Evolutionary conservation across 805 yeast species (phyloP).

Genomic region (Cyberlindnera euphorbiiphila): DNA sequence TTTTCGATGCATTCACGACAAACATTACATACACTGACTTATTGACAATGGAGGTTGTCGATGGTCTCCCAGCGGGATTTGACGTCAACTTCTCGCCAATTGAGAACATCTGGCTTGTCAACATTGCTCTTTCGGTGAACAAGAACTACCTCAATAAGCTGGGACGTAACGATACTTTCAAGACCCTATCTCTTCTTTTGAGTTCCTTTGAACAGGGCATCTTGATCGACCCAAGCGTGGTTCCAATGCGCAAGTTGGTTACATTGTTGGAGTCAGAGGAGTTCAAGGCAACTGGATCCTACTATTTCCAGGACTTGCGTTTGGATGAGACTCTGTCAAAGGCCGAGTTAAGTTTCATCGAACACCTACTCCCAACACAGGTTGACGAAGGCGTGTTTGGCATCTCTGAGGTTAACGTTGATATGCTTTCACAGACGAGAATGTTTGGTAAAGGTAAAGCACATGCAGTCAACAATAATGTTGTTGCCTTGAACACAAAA

Average conservation of each 20-base stretch:
- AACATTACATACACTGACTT: slow-evolving; percentile 7
- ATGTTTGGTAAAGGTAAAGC: slow-evolving; percentile 30
- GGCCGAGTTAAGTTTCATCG: slow-evolving; percentile 8
- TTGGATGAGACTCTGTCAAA: slow-evolving; percentile 4
- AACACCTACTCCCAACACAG: slow-evolving; percentile 15
- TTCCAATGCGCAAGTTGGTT: slow-evolving; percentile 37
- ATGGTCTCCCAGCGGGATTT: slow-evolving; percentile 9
- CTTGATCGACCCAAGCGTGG: slow-evolving; percentile 52
- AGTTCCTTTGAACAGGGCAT: slow-evolving; percentile 49
- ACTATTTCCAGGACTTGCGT: slow-evolving; percentile 40
- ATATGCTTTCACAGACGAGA: slow-evolving; percentile 8
- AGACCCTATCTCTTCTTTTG: slow-evolving; percentile 51
- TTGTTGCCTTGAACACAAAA: slow-evolving; percentile 14
- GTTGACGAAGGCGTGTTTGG: slow-evolving; percentile 17
- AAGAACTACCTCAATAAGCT: slow-evolving; percentile 14
- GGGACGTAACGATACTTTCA: slow-evolving; percentile 34
- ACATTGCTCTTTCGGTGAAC: slow-evolving; percentile 14
- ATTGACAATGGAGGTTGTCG: slow-evolving; percentile 4
- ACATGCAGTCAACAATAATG: slow-evolving; percentile 12
- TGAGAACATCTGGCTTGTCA: slow-evolving; percentile 31
- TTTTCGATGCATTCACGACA: slow-evolving; percentile 8
- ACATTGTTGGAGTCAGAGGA: slow-evolving; percentile 32
- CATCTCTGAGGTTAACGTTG: slow-evolving; percentile 3
- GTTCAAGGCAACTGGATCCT: slow-evolving; percentile 33
- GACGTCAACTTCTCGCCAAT: slow-evolving; percentile 19